Evolutionary conservation across 768 basidiomycete genomes (phyloP), one percentile per base, ranked within the genome.

Genomic region (Obba rivulosa): DNA sequence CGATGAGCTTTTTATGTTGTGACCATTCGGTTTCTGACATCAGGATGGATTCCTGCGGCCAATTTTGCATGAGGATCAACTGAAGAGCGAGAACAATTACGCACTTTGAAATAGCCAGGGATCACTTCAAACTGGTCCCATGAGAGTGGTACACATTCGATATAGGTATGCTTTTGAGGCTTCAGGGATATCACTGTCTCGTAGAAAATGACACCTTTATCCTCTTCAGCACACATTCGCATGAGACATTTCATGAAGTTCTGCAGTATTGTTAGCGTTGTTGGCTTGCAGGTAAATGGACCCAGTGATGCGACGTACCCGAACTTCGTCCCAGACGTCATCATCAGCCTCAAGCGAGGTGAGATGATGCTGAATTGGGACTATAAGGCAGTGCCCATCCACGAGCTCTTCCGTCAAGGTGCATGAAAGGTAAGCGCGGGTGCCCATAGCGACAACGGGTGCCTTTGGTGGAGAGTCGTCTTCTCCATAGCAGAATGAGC

Each of bases 281-380:
- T 10, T 14, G 31, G 41, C 11, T 37, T 11, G 7, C 14, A 23
- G 3, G 17, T 8, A 45, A 45, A 45, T 31, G 7, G 28, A n/a
- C n/a, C n/a, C n/a, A n/a, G n/a, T n/a, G 2, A 23, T 22, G 11
- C 41, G 2, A 66, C 85, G 47, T 60, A 95, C 95, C 69, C 78
- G 78, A 49, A 92, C 83, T 78, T 98, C 95, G 53, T 98, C 95
- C 95, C 95, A 99, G 20, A 94, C 87, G 59, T 99, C 95, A 53
- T 98, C 93, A 55, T 99, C 95, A 23, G 82, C 88, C 66, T 98
- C 95, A 3, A 99, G 73, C 76, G 85, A 89, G 38, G 81, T 83
- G 40, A 98, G 66, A 64, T 93, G 85, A 63, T 99, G 96, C 55
- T 97, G 91, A 13, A 96, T 87, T 4, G 96, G 96, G 5, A 97